These are phyloP conservation scores for Metarhizium brunneum DNA, from an alignment of 2,329 filamentous ascomycete genomes.

Conservation along the genomic window DNA sequence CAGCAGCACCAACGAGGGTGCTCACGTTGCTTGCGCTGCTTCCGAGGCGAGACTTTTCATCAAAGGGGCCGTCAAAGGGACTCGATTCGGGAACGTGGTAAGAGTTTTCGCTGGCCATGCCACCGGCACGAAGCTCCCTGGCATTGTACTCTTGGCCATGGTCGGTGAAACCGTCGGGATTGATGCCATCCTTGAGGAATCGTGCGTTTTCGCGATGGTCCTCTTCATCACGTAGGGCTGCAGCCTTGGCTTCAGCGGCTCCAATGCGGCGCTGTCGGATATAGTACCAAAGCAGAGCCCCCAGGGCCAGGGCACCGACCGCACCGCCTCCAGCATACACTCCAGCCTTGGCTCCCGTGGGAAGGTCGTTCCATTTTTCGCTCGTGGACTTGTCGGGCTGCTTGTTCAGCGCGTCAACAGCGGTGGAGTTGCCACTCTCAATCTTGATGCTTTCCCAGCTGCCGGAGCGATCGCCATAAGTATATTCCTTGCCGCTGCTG, in stretches of 20 bases:
- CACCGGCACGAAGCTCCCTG: slow-evolving; percentile 6
- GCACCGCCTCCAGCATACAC: slow-evolving; percentile 40
- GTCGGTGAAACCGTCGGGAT: slow-evolving; percentile 35
- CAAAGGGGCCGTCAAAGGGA: slow-evolving; percentile 5
- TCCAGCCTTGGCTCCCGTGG: slow-evolving; percentile 39
- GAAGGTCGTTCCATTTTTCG: slow-evolving; percentile 46
- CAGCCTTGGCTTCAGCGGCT: slow-evolving; percentile 38
- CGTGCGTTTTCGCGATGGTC: slow-evolving; percentile 43
- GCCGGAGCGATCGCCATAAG: slow-evolving; percentile 53
- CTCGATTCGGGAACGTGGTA: slow-evolving; percentile 11
- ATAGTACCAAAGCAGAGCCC: slow-evolving; percentile 40
- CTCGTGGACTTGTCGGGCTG: slow-evolving; percentile 32
- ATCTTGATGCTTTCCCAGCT: slow-evolving; percentile 55
- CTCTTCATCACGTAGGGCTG: slow-evolving; percentile 31
- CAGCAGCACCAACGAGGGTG: slow-evolving; percentile 7
- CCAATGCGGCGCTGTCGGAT: slow-evolving; percentile 45
- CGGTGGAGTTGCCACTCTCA: slow-evolving; percentile 46
- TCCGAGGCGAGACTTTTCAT: slow-evolving; percentile 5
- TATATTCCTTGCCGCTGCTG: slow-evolving; percentile 55
- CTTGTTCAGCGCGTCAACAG: slow-evolving; percentile 31
- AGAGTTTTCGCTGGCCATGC: slow-evolving; percentile 8
- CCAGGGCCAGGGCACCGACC: slow-evolving; percentile 32
- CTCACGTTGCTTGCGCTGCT: slow-evolving; percentile 7
- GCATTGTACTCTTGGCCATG: slow-evolving; percentile 14
- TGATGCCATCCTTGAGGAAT: slow-evolving; percentile 36